Conservation (phyloP, 2,329 filamentous ascomycete genomes). For the Monosporascus cannonballus region DNA sequence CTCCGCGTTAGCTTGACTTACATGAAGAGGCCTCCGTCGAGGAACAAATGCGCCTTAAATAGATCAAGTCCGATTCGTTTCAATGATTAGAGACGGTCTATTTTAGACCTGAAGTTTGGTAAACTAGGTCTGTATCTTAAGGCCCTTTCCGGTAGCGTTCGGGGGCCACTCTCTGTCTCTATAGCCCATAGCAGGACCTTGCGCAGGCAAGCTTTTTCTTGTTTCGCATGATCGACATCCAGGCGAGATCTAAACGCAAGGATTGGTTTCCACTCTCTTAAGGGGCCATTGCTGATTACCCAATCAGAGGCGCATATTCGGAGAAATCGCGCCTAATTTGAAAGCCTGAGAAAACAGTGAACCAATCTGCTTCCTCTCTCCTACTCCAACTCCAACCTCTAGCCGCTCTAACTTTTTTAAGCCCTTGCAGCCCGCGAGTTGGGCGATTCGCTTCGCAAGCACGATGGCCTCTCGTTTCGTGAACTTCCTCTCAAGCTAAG, state of each 20-base stretch:
- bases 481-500: slow-evolving; percentile 14
- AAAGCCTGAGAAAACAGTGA: slow-evolving; percentile 6
- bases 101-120: too few relatives aligned
- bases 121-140: neutral
- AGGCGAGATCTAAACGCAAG: neutral
- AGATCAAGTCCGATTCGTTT: neutral
- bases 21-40: neutral
- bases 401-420: slow-evolving; percentile 10
- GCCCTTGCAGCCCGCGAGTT: neutral
- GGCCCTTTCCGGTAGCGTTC: slow-evolving; percentile 3
- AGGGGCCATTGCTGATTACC: neutral
- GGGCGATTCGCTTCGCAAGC: slow-evolving; percentile 21
- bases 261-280: too few relatives aligned
- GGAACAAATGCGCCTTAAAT: neutral
- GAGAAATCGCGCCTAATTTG: slow-evolving; percentile 22
- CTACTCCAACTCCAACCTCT: slow-evolving; percentile 23
- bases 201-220: slow-evolving; percentile 1
- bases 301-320: slow-evolving; percentile 17
- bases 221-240: slow-evolving; percentile 11
- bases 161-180: slow-evolving; percentile 1
- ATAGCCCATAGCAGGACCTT: slow-evolving; percentile 1
- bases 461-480: slow-evolving; percentile 26
- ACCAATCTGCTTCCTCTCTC: slow-evolving; percentile 14
- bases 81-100: neutral
- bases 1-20: neutral